A percentile compares a stretch with the other conserved stretches of the same genome.
These are phyloP conservation scores for Coprinopsis sp. DNA, from an alignment of 768 basidiomycete genomes.

Conservation along the genomic window DNA sequence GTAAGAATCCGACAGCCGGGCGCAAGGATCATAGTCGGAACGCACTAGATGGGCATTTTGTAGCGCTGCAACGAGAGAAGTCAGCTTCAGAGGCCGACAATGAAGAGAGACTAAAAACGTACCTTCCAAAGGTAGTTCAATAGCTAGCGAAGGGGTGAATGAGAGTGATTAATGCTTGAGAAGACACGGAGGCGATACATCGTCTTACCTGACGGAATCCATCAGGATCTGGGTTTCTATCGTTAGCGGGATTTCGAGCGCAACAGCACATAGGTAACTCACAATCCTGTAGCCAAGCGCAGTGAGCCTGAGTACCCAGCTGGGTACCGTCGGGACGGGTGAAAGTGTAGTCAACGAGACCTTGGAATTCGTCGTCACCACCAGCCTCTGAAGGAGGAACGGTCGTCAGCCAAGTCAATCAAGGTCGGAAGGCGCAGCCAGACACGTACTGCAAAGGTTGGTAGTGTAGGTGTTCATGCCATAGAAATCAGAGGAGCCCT, in stretches of 20 bases:
- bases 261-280: conserved; percentile 18
- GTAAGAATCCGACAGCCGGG: conserved; percentile 3
- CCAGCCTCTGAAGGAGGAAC: conserved; percentile 41
- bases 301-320: conserved; percentile 60
- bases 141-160: conserved; percentile 29
- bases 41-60: conserved; percentile 38
- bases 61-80: conserved; percentile 36
- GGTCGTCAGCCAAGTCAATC: background rate
- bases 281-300: conserved; percentile 66
- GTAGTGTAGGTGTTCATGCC: conserved; percentile 73
- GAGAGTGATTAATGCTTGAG: background rate
- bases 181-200: background rate
- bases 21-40: conserved; percentile 1
- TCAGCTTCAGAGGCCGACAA: conserved; percentile 24
- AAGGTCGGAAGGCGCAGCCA: background rate
- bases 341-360: conserved; percentile 56
- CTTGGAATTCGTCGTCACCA: conserved; percentile 61
- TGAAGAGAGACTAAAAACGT: conserved; percentile 11
- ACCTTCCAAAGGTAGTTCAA: conserved; percentile 72
- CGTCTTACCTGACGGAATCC: conserved; percentile 57
- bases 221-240: conserved; percentile 43
- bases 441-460: conserved; percentile 49
- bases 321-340: conserved; percentile 59
- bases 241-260: background rate
- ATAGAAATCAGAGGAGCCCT: conserved; percentile 66